Conservation (phyloP, 352 stramenopile genomes). For the Elongisporangium prolatum region DNA sequence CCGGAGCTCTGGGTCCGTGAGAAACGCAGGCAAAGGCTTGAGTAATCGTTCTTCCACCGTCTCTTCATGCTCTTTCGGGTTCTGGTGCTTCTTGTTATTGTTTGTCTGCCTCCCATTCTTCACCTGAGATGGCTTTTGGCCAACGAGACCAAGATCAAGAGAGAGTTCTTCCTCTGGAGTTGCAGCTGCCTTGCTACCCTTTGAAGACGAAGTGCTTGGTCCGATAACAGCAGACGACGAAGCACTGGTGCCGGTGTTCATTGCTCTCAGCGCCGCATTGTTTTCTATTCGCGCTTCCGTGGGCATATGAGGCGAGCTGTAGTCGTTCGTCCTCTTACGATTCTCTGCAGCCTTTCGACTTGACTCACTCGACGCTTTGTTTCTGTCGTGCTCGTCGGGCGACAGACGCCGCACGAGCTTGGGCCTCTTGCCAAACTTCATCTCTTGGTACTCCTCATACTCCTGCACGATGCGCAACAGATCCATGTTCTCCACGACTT, state of each 20-base stretch:
- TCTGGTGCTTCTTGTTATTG: conserved; percentile 24
- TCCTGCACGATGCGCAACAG: conserved; percentile 85
- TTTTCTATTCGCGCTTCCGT: conserved; percentile 76
- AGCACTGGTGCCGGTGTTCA: conserved; percentile 30
- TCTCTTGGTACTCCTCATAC: conserved; percentile 90
- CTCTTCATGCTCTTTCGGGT: conserved; percentile 25
- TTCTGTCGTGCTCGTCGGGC: conserved; percentile 54
- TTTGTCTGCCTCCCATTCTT: conserved; percentile 15
- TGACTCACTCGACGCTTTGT: conserved; percentile 31
- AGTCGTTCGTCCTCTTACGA: conserved; percentile 65
- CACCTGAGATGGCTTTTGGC: conserved; percentile 51
- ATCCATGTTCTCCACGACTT: conserved; percentile 92
- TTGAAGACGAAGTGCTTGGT: background rate
- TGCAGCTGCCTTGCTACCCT: conserved; percentile 7
- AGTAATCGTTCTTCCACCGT: conserved; percentile 68
- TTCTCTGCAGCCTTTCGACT: conserved; percentile 59
- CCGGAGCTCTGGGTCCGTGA: conserved; percentile 81
- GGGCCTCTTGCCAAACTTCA: conserved; percentile 88
- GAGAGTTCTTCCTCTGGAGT: conserved; percentile 34
- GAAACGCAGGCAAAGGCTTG: conserved; percentile 85
- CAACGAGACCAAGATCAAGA: conserved; percentile 54
- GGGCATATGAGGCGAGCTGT: conserved; percentile 72
- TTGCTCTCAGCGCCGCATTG: conserved; percentile 56
- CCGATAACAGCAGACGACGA: background rate
- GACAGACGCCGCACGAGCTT: conserved; percentile 75